phyloP scores from a whole-genome alignment of 2,329 filamentous ascomycete genomes.

The Diaporthe vexans region DNA sequence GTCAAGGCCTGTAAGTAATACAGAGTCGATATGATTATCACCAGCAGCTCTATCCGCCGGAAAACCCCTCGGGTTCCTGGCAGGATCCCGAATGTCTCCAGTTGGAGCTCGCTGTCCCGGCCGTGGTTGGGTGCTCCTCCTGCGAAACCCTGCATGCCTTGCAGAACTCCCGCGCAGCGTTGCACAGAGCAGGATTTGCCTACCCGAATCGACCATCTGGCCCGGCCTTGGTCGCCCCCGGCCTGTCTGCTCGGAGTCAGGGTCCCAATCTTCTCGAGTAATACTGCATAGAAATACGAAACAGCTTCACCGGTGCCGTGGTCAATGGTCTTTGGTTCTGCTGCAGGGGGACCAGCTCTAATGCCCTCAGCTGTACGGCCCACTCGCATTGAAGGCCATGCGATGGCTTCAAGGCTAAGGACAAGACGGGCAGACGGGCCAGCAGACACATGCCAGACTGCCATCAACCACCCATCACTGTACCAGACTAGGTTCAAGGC shows the following conservation, averaged over 20 bases:
- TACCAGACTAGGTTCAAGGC: neutral
- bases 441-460: conserved; percentile 9
- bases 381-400: conserved; percentile 17
- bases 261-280: conserved; percentile 28
- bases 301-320: conserved; percentile 17
- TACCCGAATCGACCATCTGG: conserved; percentile 30
- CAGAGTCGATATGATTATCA: neutral
- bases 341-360: neutral
- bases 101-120: neutral
- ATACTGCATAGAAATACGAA: conserved; percentile 27
- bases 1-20: neutral
- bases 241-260: conserved; percentile 18
- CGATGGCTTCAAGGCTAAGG: neutral
- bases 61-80: conserved; percentile 28
- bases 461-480: neutral
- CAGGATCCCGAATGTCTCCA: conserved; percentile 20
- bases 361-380: neutral
- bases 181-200: conserved; percentile 15
- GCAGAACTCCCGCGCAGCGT: conserved; percentile 23
- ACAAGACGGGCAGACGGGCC: neutral
- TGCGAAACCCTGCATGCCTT: conserved; percentile 15
- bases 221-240: conserved; percentile 15
- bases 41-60: neutral
- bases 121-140: conserved; percentile 14
- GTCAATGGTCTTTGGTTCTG: conserved; percentile 9